Conservation (phyloP, 164 flowering plant species). For the Saururus chinensis region DNA sequence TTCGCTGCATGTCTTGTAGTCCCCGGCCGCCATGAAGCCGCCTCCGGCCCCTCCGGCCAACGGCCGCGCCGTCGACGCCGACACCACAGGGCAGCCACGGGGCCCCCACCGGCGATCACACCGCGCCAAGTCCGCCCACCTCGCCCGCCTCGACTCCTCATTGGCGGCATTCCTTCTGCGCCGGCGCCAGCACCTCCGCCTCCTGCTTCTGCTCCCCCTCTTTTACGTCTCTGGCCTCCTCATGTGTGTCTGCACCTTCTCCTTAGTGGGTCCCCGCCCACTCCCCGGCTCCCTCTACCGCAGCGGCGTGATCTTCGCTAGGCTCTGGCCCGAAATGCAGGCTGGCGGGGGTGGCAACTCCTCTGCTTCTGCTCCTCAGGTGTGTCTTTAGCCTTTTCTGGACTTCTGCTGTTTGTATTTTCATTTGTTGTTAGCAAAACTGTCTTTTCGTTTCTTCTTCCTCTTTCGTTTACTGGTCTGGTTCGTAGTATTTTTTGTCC, state of each 20-base stretch:
- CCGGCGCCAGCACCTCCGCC: slow-evolving; percentile 33
- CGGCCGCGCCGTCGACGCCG: not conserved
- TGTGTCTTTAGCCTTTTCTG: not conserved
- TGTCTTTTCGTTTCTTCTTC: not conserved
- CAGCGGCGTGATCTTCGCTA: slow-evolving; percentile 41
- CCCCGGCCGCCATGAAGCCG: not conserved
- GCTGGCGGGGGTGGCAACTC: slow-evolving; percentile 31
- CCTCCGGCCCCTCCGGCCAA: not conserved
- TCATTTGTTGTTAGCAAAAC: not conserved
- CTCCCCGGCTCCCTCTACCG: slow-evolving; percentile 76
- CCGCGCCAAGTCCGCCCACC: not conserved
- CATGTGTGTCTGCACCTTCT: slow-evolving; percentile 45
- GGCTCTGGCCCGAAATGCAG: slow-evolving; percentile 47
- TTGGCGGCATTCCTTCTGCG: slow-evolving; percentile 14
- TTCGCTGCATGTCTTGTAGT: no score
- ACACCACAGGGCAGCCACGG: not conserved
- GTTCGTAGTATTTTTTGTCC: no score
- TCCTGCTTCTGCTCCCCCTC: slow-evolving; percentile 38
- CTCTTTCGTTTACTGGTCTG: not conserved
- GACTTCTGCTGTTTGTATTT: no score
- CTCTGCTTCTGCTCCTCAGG: not conserved
- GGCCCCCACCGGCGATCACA: not conserved
- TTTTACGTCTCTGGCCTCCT: slow-evolving; percentile 48
- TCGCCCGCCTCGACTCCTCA: not conserved
- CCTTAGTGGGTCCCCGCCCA: slow-evolving; percentile 27